A percentile compares a stretch with the other conserved stretches of the same genome.
Conservation (phyloP, 805 yeast genomes). For the Danielia reshetovae region DNA sequence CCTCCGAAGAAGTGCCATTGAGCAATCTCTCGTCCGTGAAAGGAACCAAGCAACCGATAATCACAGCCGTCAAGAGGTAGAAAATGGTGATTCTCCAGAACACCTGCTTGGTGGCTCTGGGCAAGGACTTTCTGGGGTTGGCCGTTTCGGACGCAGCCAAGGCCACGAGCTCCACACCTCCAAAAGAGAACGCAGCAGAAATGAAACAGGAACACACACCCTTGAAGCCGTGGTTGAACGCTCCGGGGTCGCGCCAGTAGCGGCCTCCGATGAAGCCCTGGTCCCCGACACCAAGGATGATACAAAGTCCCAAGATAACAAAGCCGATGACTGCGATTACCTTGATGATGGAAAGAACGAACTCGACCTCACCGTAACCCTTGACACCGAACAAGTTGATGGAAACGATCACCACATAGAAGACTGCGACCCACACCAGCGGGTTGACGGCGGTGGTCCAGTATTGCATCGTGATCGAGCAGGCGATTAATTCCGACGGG, state of each 20-base stretch:
- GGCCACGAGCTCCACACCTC: slow-evolving; percentile 59
- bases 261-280: slow-evolving; percentile 47
- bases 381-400: slow-evolving; percentile 36
- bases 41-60: slow-evolving; percentile 55
- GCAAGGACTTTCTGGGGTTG: slow-evolving; percentile 53
- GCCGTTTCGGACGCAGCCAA: slow-evolving; percentile 56
- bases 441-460: slow-evolving; percentile 32
- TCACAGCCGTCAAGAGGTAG: slow-evolving; percentile 44
- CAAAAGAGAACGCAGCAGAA: slow-evolving; percentile 57
- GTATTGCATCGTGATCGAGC: slow-evolving; percentile 32
- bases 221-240: slow-evolving; percentile 51
- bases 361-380: slow-evolving; percentile 27
- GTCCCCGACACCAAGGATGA: slow-evolving; percentile 41
- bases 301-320: slow-evolving; percentile 28
- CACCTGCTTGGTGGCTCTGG: slow-evolving; percentile 53
- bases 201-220: slow-evolving; percentile 53
- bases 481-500: slow-evolving; percentile 31
- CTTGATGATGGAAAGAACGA: slow-evolving; percentile 22
- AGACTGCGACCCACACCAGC: slow-evolving; percentile 36
- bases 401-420: slow-evolving; percentile 28
- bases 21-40: slow-evolving; percentile 28
- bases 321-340: slow-evolving; percentile 26
- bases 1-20: slow-evolving; percentile 9
- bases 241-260: slow-evolving; percentile 54
- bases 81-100: slow-evolving; percentile 51